Percentiles rank a stretch among this genome's conserved stretches.
Conservation (phyloP, 768 basidiomycete species). For the Postia placenta region DNA sequence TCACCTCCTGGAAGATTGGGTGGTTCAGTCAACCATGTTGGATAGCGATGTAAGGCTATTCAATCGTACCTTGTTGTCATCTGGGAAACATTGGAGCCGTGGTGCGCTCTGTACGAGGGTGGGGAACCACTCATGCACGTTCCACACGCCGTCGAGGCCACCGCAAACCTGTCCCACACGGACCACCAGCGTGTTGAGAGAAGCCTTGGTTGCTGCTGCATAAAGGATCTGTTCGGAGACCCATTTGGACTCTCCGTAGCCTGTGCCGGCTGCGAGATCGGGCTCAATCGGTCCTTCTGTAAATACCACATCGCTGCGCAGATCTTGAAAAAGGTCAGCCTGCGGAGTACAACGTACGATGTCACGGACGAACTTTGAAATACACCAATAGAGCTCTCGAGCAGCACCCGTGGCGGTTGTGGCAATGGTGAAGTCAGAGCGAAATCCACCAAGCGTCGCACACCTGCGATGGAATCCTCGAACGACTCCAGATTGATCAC, state of each 20-base stretch:
- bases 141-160: slow-evolving; percentile 35
- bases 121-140: slow-evolving; percentile 39
- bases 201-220: slow-evolving; percentile 22
- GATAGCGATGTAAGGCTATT: too few species aligned
- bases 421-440: slow-evolving; percentile 10
- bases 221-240: slow-evolving; percentile 33
- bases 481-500: slow-evolving; percentile 32
- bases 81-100: neutral
- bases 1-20: neutral
- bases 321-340: neutral
- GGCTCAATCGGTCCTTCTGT: neutral
- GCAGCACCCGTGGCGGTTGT: slow-evolving; percentile 13
- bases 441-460: slow-evolving; percentile 4
- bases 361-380: slow-evolving; percentile 8
- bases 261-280: slow-evolving; percentile 8
- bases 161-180: slow-evolving; percentile 41
- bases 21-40: too few species aligned
- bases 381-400: slow-evolving; percentile 21
- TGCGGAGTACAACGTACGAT: neutral
- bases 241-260: slow-evolving; percentile 34
- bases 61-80: slow-evolving; percentile 1
- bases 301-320: neutral
- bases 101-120: slow-evolving; percentile 23
- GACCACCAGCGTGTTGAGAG: slow-evolving; percentile 27
- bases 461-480: slow-evolving; percentile 28